phyloP scores from a whole-genome alignment of 805 yeast species.

The Starmerella kuoi region DNA sequence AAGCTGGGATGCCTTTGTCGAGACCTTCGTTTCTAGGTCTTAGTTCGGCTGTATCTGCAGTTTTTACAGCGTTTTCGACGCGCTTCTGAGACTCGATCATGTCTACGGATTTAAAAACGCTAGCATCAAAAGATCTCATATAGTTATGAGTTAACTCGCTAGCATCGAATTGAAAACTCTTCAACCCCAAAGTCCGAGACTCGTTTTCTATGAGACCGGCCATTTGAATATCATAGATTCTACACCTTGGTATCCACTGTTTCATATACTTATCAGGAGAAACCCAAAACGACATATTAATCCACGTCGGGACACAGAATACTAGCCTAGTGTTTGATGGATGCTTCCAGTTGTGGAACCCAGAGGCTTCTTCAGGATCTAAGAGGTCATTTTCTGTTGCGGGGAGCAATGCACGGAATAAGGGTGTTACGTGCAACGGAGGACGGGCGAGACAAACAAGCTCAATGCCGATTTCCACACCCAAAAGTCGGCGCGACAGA shows the following conservation, averaged over 20 bases:
- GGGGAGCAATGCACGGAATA: constrained; percentile 79
- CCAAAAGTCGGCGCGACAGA: constrained; percentile 62
- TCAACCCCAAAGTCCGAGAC: constrained; percentile 53
- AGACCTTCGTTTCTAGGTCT: constrained; percentile 2
- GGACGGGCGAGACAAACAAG: constrained; percentile 79
- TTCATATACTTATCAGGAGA: constrained; percentile 36
- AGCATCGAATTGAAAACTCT: constrained; percentile 36
- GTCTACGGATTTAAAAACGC: constrained; percentile 34
- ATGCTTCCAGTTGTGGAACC: background rate
- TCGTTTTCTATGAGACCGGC: constrained; percentile 96
- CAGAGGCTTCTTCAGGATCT: constrained; percentile 37
- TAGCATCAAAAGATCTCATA: constrained; percentile 51
- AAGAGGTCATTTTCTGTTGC: constrained; percentile 30
- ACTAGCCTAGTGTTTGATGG: constrained; percentile 13
- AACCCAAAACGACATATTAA: constrained; percentile 84
- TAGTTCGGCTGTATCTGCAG: constrained; percentile 21
- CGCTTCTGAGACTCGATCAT: constrained; percentile 18
- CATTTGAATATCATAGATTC: constrained; percentile 92
- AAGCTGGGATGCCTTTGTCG: background rate
- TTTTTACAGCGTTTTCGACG: constrained; percentile 22
- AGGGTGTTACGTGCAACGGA: constrained; percentile 84
- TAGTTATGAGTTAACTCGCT: constrained; percentile 26
- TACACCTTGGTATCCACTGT: constrained; percentile 85
- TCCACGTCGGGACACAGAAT: constrained; percentile 70
- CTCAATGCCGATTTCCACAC: constrained; percentile 78